Conservation (phyloP, 2,329 filamentous ascomycete species). For the Peltaster fructicola region DNA sequence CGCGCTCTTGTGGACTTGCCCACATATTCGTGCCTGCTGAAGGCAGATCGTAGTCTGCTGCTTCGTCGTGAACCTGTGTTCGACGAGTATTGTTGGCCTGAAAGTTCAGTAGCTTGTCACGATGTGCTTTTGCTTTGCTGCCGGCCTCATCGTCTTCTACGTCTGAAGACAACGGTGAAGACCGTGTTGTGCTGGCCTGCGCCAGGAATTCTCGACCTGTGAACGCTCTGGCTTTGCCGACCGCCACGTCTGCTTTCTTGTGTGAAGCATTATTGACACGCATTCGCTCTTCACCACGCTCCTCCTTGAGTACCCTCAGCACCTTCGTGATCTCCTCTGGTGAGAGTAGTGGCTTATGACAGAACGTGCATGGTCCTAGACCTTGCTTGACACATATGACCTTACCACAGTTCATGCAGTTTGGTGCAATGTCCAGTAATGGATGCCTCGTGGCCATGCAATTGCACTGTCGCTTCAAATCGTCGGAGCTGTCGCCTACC, state of each 20-base stretch:
- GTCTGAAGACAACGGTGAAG: conserved; percentile 21
- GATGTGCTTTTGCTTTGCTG: conserved; percentile 54
- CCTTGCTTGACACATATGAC: conserved; percentile 91
- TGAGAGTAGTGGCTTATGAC: conserved; percentile 55
- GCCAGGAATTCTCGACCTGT: conserved; percentile 21
- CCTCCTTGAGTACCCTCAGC: conserved; percentile 65
- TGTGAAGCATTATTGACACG: conserved; percentile 57
- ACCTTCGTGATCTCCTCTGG: conserved; percentile 64
- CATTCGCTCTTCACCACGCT: conserved; percentile 77
- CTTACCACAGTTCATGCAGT: conserved; percentile 83
- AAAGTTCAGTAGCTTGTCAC: conserved; percentile 64
- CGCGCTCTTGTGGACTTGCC: conserved; percentile 69
- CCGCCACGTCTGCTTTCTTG: conserved; percentile 45
- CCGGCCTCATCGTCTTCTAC: conserved; percentile 34
- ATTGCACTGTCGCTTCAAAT: conserved; percentile 51
- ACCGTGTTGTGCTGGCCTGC: conserved; percentile 16
- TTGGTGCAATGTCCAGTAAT: conserved; percentile 76
- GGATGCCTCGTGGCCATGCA: conserved; percentile 82
- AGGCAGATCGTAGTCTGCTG: conserved; percentile 52
- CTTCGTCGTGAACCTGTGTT: conserved; percentile 76
- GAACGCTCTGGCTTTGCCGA: conserved; percentile 18
- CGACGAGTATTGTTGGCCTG: conserved; percentile 72
- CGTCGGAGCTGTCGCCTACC: conserved; percentile 25
- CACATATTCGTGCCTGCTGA: conserved; percentile 51
- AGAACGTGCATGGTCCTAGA: conserved; percentile 85